Conservation (phyloP, 2,329 filamentous ascomycete species). For the Blumeriella jaapii region DNA sequence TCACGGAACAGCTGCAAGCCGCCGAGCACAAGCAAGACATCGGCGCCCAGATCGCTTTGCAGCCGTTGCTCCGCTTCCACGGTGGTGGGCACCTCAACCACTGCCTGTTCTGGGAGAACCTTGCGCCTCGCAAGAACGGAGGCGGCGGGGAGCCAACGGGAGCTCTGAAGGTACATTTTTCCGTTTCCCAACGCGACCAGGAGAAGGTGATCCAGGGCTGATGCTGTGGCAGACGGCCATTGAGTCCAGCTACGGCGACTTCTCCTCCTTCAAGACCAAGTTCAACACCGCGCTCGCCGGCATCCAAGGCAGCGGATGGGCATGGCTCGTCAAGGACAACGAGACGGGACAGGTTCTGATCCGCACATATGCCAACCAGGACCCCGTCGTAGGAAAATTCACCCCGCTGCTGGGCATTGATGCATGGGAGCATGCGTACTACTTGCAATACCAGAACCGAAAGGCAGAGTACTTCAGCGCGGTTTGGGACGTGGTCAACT, state of each 20-base stretch:
- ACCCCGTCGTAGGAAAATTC: slow-evolving; percentile 75
- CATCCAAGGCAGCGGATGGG: slow-evolving; percentile 49
- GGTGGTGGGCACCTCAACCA: slow-evolving; percentile 58
- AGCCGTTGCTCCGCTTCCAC: slow-evolving; percentile 53
- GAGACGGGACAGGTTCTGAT: slow-evolving; percentile 45
- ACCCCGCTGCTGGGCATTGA: slow-evolving; percentile 79
- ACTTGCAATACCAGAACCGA: slow-evolving; percentile 72
- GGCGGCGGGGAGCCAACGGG: slow-evolving; percentile 47
- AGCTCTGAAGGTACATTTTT: slow-evolving; percentile 30
- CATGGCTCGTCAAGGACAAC: slow-evolving; percentile 44
- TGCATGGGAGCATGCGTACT: slow-evolving; percentile 93
- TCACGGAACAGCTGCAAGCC: slow-evolving; percentile 57
- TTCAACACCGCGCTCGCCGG: slow-evolving; percentile 48
- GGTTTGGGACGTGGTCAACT: slow-evolving; percentile 73
- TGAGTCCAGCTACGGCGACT: slow-evolving; percentile 35
- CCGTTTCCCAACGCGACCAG: no score
- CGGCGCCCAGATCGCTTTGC: slow-evolving; percentile 39
- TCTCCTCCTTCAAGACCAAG: slow-evolving; percentile 43
- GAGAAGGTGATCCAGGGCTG: no score
- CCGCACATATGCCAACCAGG: slow-evolving; percentile 73
- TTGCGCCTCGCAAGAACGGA: slow-evolving; percentile 54
- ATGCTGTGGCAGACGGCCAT: slow-evolving; percentile 27
- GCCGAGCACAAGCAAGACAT: slow-evolving; percentile 43
- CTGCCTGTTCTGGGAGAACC: slow-evolving; percentile 58
- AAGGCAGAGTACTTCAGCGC: slow-evolving; percentile 66